These are phyloP conservation scores for Biscogniauxia mediterranea DNA, from an alignment of 2,329 filamentous ascomycete genomes.

Conservation along the genomic window DNA sequence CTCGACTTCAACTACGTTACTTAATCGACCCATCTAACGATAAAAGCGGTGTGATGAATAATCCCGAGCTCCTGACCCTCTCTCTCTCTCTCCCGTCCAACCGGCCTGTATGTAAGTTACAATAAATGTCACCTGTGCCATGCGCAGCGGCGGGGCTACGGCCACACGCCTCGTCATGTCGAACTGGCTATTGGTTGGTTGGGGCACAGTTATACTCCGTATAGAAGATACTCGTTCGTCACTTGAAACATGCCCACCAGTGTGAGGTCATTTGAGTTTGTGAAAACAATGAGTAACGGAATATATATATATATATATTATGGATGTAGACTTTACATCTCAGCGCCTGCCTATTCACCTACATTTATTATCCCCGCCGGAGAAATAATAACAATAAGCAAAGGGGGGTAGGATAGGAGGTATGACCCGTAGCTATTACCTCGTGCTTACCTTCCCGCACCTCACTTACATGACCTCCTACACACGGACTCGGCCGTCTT, in stretches of 20 bases:
- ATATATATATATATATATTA: too few species aligned
- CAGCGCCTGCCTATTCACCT: too few species aligned
- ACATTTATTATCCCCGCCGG: too few species aligned
- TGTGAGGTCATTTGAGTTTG: neutral
- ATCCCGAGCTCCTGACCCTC: neutral
- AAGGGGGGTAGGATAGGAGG: neutral
- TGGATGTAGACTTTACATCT: too few species aligned
- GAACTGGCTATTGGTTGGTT: neutral
- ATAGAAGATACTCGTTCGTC: neutral
- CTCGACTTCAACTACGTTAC: neutral
- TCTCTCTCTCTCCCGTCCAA: neutral
- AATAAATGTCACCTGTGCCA: neutral
- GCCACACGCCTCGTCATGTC: neutral
- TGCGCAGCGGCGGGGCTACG: neutral
- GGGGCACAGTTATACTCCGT: too few species aligned
- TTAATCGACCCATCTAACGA: constrained; percentile 7
- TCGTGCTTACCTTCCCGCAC: neutral
- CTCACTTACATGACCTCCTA: neutral
- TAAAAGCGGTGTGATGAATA: constrained; percentile 20
- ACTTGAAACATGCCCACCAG: neutral
- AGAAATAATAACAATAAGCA: neutral
- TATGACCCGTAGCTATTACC: neutral
- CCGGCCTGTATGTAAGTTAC: too few species aligned
- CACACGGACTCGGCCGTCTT: neutral
- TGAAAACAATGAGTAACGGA: too few species aligned